A percentile compares a stretch with the other conserved stretches of the same genome.
phyloP scores from a whole-genome alignment of 257 asterid genomes.

The Solanum sejunctum region DNA sequence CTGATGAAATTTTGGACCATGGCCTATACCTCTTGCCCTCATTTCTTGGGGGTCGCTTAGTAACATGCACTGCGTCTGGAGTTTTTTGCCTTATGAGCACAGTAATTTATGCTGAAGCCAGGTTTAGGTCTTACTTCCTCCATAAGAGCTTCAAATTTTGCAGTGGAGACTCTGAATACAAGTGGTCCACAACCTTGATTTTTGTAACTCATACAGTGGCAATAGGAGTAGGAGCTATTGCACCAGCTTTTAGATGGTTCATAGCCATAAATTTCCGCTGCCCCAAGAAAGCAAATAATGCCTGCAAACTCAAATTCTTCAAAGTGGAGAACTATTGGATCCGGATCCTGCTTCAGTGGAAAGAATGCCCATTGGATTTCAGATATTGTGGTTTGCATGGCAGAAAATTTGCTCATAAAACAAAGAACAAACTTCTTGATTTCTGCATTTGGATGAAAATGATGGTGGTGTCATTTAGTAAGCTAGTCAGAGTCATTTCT shows the following conservation, averaged over 20 bases:
- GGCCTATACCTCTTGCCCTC: conserved; percentile 80
- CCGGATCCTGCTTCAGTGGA: conserved; percentile 23
- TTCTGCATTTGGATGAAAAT: conserved; percentile 40
- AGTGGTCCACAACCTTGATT: conserved; percentile 56
- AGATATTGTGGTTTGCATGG: conserved; percentile 23
- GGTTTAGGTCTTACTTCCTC: conserved; percentile 36
- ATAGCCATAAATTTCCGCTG: conserved; percentile 39
- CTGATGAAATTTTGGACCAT: conserved; percentile 69
- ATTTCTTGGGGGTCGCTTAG: conserved; percentile 63
- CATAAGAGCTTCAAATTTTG: conserved; percentile 50
- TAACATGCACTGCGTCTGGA: conserved; percentile 64
- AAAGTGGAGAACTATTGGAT: conserved; percentile 61
- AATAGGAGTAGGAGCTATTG: conserved; percentile 47
- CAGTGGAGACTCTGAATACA: conserved; percentile 58
- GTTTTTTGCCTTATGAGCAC: conserved; percentile 57
- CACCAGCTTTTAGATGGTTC: conserved; percentile 73
- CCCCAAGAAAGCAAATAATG: conserved; percentile 23
- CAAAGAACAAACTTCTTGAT: conserved; percentile 24
- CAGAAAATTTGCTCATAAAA: conserved; percentile 33
- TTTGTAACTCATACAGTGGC: conserved; percentile 42
- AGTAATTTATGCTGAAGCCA: conserved; percentile 36
- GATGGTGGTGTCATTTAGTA: conserved; percentile 44
- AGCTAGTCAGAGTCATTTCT: conserved; percentile 41
- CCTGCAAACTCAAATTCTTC: conserved; percentile 4
- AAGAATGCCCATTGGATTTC: conserved; percentile 36